phyloP scores from a whole-genome alignment of 768 basidiomycete species.

The Lyophyllum decastes region DNA sequence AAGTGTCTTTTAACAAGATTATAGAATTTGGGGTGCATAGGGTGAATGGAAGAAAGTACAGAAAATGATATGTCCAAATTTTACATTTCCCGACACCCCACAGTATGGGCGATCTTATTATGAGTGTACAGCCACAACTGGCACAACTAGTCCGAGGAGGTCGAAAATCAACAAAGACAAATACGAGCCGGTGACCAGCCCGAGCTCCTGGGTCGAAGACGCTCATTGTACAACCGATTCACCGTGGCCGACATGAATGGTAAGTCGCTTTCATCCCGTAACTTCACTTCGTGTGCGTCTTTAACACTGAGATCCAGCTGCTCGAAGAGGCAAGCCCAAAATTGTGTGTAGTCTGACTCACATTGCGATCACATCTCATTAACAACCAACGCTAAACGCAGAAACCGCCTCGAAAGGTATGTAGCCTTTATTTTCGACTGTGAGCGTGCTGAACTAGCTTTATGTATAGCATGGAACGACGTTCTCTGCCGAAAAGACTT shows the following conservation, averaged over 20 bases:
- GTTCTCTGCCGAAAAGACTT: slow-evolving; percentile 81
- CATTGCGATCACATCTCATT: slow-evolving; percentile 6
- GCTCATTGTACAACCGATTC: not conserved
- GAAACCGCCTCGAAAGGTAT: slow-evolving; percentile 51
- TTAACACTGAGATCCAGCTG: slow-evolving; percentile 20
- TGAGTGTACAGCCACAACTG: not conserved
- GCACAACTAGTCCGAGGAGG: not conserved
- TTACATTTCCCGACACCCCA: no score
- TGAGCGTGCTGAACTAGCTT: not conserved
- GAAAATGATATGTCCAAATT: no score
- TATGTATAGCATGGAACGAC: slow-evolving; percentile 66
- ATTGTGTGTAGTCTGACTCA: slow-evolving; percentile 39
- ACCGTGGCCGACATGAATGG: not conserved
- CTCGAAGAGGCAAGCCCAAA: slow-evolving; percentile 41
- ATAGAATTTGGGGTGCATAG: no score
- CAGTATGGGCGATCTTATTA: no score
- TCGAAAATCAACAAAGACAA: not conserved
- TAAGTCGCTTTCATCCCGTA: not conserved
- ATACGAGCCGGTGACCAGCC: not conserved
- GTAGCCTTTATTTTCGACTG: not conserved
- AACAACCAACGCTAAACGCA: slow-evolving; percentile 16
- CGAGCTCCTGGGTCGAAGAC: not conserved
- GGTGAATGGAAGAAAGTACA: no score
- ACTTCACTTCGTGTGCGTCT: not conserved
- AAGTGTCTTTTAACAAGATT: no score